Evolutionary conservation across 192 early-diverging fungal species (phyloP).

Genomic region (Fimicolochytrium jonesii): DNA sequence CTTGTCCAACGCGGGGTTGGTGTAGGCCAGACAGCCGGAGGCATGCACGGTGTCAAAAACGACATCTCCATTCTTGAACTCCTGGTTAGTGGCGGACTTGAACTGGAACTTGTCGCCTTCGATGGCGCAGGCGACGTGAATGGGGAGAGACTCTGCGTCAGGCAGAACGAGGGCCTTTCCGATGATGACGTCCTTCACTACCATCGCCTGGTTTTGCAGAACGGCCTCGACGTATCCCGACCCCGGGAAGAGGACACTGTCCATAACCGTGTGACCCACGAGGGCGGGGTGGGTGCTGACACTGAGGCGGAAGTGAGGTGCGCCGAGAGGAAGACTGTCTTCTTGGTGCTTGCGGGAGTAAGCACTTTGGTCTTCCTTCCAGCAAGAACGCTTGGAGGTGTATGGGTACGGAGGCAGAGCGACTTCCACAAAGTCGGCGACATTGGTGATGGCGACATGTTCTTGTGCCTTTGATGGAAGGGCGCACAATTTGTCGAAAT

Average conservation of each 20-base stretch:
- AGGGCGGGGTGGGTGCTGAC: slow-evolving; percentile 20
- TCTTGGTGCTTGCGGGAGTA: neutral
- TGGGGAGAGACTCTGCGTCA: neutral
- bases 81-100: neutral
- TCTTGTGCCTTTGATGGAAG: neutral
- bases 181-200: slow-evolving; percentile 5
- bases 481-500: slow-evolving; percentile 5
- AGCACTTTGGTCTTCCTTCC: neutral
- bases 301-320: slow-evolving; percentile 15
- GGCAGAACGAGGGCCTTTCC: slow-evolving; percentile 5
- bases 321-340: slow-evolving; percentile 3
- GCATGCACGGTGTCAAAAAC: slow-evolving; percentile 10
- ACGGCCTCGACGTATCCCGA: slow-evolving; percentile 24
- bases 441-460: neutral
- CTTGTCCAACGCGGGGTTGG: slow-evolving; percentile 3
- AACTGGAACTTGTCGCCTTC: slow-evolving; percentile 3
- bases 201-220: slow-evolving; percentile 15
- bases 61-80: neutral
- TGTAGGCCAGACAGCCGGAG: neutral
- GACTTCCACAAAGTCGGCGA: too few relatives aligned
- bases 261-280: slow-evolving; percentile 18
- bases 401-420: slow-evolving; percentile 15
- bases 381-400: neutral
- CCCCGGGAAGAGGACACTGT: slow-evolving; percentile 21
- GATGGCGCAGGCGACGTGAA: neutral